Evolutionary conservation across 257 asterid genomes (phyloP), one percentile per base, ranked within the genome.

Genomic region (Plantago elongata): DNA sequence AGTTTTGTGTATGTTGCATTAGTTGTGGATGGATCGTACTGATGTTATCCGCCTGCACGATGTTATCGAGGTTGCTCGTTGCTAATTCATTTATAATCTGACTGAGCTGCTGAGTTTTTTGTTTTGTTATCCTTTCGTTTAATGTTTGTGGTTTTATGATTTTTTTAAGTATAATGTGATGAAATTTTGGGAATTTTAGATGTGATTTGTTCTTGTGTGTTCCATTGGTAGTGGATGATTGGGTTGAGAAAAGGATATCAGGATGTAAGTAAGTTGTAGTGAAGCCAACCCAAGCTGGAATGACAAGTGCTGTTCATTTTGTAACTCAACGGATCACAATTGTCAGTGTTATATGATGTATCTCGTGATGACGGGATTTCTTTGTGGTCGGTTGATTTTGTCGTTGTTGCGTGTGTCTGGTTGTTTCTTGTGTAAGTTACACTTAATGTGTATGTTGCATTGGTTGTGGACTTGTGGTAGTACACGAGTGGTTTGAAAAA

Each of bases 31-130:
- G 55, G 75, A 81, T 83, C 97, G 89, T 74, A 96, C 96, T 1
- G 87, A 89, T 74, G 89, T 92, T 60, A 89, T 89, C 58, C 90
- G 93, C 13, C 66, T 92, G 79, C 97, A 89, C 74, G 99, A 88
- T 47, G 84, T 92, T 95, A 89, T 89, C 64, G 95, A 92, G 99
- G 99, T 92, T 16, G 11, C 2, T 60, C 30, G 11, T 11, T n/a
- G 3, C 0, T 7, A 16, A 0, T 44, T 3, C 13, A 5, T 0
- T 56, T 8, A 5, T 8, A 9, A 16, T 18, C 13, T 14, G 46
- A 30, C 30, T 55, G 42, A 22, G 11, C 51, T 48, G 62, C 45
- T 55, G 65, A 50, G 50, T 63, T 60, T 46, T 61, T 46, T n/a
- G n/a, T 61, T 37, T 29, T 13, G 16, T 51, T 51, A 10, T 68